These are phyloP conservation scores for Hygrocybe coccinea DNA, from an alignment of 768 basidiomycete species.

Conservation along the genomic window DNA sequence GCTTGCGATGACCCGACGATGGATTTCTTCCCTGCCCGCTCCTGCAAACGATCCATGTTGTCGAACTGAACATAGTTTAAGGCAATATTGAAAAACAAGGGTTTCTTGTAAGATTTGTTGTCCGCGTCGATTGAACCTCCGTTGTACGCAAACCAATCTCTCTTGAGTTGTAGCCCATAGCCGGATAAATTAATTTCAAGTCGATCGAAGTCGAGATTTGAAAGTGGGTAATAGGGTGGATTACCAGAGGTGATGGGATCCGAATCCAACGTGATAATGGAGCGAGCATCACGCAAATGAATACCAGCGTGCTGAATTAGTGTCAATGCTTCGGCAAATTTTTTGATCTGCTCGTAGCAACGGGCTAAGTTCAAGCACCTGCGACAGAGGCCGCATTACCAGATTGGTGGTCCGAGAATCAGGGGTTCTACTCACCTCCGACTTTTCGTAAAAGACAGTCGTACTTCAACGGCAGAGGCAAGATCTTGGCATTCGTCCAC, in stretches of 20 bases:
- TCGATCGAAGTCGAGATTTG: constrained; percentile 35
- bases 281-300: constrained; percentile 67
- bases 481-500: constrained; percentile 88
- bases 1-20: constrained; percentile 22
- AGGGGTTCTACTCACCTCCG: constrained; percentile 47
- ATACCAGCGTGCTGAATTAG: constrained; percentile 68
- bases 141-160: constrained; percentile 75
- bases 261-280: constrained; percentile 43
- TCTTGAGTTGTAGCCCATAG: constrained; percentile 53
- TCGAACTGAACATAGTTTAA: constrained; percentile 88
- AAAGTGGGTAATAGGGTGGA: constrained; percentile 55
- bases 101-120: constrained; percentile 63
- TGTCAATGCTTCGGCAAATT: constrained; percentile 66
- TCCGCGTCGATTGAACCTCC: constrained; percentile 53
- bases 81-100: constrained; percentile 90
- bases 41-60: constrained; percentile 72
- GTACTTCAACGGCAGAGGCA: constrained; percentile 69
- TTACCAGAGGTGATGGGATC: constrained; percentile 43
- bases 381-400: background rate
- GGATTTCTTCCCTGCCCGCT: constrained; percentile 57
- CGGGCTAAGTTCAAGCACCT: constrained; percentile 76
- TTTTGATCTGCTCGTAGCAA: constrained; percentile 65
- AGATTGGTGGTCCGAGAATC: background rate
- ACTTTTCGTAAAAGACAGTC: constrained; percentile 69
- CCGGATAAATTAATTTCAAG: constrained; percentile 50